A percentile compares a stretch with the other conserved stretches of the same genome.
These are phyloP conservation scores for Xerocomellus chrysenteron DNA, from an alignment of 768 basidiomycete species.

Conservation along the genomic window DNA sequence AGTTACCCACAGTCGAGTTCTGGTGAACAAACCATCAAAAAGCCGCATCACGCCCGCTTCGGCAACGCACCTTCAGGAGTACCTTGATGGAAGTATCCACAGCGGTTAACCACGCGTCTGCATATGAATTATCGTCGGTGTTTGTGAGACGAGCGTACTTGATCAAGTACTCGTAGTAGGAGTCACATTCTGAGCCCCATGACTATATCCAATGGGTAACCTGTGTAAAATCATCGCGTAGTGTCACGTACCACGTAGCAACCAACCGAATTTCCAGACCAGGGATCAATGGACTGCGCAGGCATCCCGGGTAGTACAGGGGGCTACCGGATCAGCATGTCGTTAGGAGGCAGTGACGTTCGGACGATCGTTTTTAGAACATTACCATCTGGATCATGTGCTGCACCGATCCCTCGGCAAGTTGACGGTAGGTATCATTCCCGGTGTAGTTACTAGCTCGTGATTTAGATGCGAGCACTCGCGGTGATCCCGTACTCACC, in stretches of 20 bases:
- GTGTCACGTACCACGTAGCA: constrained; percentile 52
- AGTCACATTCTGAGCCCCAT: constrained; percentile 71
- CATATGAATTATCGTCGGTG: constrained; percentile 60
- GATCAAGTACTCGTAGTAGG: constrained; percentile 77
- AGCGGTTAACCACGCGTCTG: constrained; percentile 66
- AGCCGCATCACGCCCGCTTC: rapidly evolving
- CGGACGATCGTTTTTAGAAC: constrained; percentile 1
- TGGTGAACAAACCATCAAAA: constrained; percentile 23
- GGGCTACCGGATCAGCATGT: constrained; percentile 7
- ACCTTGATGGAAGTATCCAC: constrained; percentile 68
- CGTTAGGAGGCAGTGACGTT: background rate
- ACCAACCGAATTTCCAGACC: constrained; percentile 46
- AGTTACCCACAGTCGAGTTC: constrained; percentile 65
- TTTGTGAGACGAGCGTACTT: constrained; percentile 68
- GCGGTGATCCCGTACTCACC: constrained; percentile 17
- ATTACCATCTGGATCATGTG: constrained; percentile 46
- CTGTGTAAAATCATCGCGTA: background rate
- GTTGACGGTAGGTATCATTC: constrained; percentile 57
- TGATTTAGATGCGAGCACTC: background rate
- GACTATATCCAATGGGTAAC: constrained; percentile 40
- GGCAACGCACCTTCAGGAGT: constrained; percentile 47
- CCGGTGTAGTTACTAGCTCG: constrained; percentile 45
- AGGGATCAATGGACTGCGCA: constrained; percentile 57
- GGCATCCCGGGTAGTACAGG: constrained; percentile 46
- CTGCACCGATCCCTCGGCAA: constrained; percentile 52